Conservation (phyloP, 257 asterid species). For the Knoxia roxburghii region DNA sequence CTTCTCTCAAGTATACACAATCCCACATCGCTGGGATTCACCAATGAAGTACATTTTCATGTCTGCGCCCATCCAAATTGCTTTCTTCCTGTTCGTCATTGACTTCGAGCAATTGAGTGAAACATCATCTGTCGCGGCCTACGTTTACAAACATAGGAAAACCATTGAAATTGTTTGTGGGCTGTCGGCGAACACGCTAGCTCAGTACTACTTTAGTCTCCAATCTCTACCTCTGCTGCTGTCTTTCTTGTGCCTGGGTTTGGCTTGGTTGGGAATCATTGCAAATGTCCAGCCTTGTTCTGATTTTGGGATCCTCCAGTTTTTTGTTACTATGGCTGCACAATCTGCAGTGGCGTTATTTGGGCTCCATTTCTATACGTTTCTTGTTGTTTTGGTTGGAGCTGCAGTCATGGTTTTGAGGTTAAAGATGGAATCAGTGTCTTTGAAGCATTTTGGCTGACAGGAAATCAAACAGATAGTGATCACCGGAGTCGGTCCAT, state of each 20-base stretch:
- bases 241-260: slow-evolving; percentile 8
- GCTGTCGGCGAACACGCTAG: no score
- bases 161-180: not conserved
- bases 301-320: slow-evolving; percentile 21
- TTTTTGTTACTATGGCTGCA: slow-evolving; percentile 12
- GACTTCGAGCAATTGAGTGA: not conserved
- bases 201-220: slow-evolving; percentile 9
- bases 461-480: no score
- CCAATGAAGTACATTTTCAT: not conserved
- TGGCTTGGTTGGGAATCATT: slow-evolving; percentile 15
- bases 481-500: no score
- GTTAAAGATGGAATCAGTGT: slow-evolving; percentile 8
- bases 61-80: not conserved
- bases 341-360: slow-evolving; percentile 9
- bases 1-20: not conserved
- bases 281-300: slow-evolving; percentile 20
- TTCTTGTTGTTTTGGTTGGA: not conserved
- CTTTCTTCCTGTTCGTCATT: not conserved
- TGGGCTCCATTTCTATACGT: not conserved
- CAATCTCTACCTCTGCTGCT: slow-evolving; percentile 3
- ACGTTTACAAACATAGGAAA: no score
- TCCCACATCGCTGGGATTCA: not conserved
- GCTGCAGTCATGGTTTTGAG: slow-evolving; percentile 3
- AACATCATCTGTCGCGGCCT: no score
- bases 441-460: slow-evolving; percentile 1